Conservation (phyloP, 1,139 yeast genomes). For the Lodderomyces beijingensis region DNA sequence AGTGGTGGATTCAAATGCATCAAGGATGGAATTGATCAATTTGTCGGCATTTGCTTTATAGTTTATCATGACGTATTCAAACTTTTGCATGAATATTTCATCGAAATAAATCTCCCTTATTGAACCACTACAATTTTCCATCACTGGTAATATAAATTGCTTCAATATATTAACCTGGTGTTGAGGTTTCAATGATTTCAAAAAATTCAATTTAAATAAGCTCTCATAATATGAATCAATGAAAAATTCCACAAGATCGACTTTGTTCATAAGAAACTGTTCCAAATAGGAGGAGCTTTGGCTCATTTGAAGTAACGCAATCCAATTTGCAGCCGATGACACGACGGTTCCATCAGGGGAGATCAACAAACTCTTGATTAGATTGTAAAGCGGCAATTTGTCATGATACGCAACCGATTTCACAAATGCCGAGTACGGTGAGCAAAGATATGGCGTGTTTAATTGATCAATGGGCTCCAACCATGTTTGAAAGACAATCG, state of each 20-base stretch:
- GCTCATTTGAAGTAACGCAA: neutral
- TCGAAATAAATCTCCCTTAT: neutral
- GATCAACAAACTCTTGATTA: neutral
- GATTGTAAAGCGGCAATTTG: constrained; percentile 4
- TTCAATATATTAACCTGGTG: neutral
- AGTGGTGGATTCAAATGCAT: neutral
- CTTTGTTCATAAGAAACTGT: neutral
- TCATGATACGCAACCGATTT: constrained; percentile 4
- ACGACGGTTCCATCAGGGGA: neutral
- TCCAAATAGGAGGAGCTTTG: neutral
- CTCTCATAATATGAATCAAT: neutral
- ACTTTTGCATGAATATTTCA: neutral
- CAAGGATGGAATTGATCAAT: neutral
- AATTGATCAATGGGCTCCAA: neutral
- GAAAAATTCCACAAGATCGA: neutral
- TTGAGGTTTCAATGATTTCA: neutral
- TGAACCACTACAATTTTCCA: neutral
- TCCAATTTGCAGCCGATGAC: constrained; percentile 2
- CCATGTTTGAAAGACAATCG: neutral
- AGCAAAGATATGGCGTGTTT: neutral
- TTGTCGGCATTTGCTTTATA: neutral
- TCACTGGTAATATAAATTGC: neutral
- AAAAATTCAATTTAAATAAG: neutral
- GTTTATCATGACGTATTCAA: neutral
- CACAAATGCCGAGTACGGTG: neutral